These are phyloP conservation scores for Chiua virens DNA, from an alignment of 768 basidiomycete genomes.

Conservation along the genomic window DNA sequence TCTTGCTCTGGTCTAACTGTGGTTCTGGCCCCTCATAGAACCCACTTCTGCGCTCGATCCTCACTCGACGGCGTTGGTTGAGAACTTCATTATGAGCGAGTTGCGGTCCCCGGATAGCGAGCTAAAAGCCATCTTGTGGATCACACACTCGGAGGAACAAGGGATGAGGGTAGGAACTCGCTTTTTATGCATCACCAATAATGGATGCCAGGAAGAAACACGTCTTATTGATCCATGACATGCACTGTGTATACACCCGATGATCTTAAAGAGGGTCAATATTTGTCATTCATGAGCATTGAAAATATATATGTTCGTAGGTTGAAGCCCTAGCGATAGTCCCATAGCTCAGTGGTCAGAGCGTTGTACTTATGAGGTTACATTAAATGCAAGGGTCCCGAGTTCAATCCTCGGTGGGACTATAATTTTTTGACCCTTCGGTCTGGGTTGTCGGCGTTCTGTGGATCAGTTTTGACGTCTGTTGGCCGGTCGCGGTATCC, in stretches of 20 bases:
- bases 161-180: constrained; percentile 71
- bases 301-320: not conserved
- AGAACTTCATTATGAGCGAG: constrained; percentile 55
- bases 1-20: not conserved
- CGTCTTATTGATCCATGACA: constrained; percentile 27
- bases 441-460: too few species aligned
- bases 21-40: constrained; percentile 46
- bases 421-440: constrained; percentile 35
- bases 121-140: constrained; percentile 80
- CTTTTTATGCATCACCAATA: constrained; percentile 50
- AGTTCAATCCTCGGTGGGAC: constrained; percentile 64
- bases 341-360: constrained; percentile 65
- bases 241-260: not conserved
- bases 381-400: constrained; percentile 58
- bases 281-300: not conserved
- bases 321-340: constrained; percentile 16
- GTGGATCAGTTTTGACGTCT: too few species aligned
- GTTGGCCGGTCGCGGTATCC: too few species aligned
- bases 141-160: constrained; percentile 85
- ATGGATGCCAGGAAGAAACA: constrained; percentile 44
- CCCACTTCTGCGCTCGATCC: constrained; percentile 88
- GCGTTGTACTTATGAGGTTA: constrained; percentile 63
- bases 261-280: too few species aligned
- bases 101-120: constrained; percentile 47
- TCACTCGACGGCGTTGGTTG: constrained; percentile 62